A percentile compares a stretch with the other conserved stretches of the same genome.
Conservation (phyloP, 78 protist species). For the Tieghemostelium lacteum region DNA sequence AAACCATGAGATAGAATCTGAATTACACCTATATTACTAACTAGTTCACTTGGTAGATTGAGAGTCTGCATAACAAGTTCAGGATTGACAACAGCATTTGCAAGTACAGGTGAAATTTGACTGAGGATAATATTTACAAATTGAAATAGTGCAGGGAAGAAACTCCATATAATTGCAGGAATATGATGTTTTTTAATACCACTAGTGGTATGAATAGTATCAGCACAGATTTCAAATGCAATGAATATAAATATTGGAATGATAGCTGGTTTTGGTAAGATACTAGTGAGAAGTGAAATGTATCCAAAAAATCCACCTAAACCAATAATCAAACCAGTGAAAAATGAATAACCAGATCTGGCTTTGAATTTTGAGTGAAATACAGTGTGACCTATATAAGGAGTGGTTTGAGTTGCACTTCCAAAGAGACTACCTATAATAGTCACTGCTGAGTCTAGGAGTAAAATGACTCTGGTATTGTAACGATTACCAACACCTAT, state of each 20-base stretch:
- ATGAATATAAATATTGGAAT: slow-evolving; percentile 70
- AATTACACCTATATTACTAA: slow-evolving; percentile 5
- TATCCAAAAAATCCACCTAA: slow-evolving; percentile 69
- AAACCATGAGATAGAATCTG: slow-evolving; percentile 54
- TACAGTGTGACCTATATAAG: slow-evolving; percentile 68
- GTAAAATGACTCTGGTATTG: slow-evolving; percentile 35
- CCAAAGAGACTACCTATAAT: slow-evolving; percentile 73
- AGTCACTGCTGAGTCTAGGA: slow-evolving; percentile 18
- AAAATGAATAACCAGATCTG: slow-evolving; percentile 52
- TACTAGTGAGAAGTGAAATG: slow-evolving; percentile 10
- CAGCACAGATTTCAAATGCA: slow-evolving; percentile 62
- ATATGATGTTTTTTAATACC: slow-evolving; percentile 59
- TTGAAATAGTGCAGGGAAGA: slow-evolving; percentile 75
- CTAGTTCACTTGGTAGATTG: not conserved
- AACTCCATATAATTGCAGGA: slow-evolving; percentile 61
- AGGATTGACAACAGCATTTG: slow-evolving; percentile 4
- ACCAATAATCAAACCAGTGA: slow-evolving; percentile 62
- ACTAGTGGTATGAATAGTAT: slow-evolving; percentile 18
- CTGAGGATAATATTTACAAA: slow-evolving; percentile 45
- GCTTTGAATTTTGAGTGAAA: slow-evolving; percentile 69
- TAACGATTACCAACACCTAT: slow-evolving; percentile 24
- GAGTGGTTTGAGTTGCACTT: slow-evolving; percentile 42
- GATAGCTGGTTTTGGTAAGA: slow-evolving; percentile 72
- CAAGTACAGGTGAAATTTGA: slow-evolving; percentile 33
- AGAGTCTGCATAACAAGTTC: not conserved